Evolutionary conservation across 192 early-diverging fungal genomes (phyloP), one percentile per base, ranked within the genome.

Genomic region (Thoreauomyces humboldtii): DNA sequence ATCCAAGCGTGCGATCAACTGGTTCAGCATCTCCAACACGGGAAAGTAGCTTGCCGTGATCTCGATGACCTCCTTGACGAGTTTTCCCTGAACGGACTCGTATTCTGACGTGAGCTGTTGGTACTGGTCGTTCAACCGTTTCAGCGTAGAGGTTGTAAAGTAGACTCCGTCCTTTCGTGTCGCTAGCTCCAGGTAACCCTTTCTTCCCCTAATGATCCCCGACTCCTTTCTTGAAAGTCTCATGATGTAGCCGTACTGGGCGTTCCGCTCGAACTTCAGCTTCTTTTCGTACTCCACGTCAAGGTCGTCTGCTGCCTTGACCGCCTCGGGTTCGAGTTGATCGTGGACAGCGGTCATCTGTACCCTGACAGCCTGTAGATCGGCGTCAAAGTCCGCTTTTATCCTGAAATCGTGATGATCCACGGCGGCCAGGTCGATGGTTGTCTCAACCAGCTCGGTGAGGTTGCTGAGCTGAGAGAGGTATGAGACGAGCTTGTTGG

Each of bases 31-130:
- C 74, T 96, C 93, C 27, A 97, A 71, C 17, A 87, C 83, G 9
- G 90, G 84, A 65, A 89, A 88, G 71, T 96, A 96, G 21, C 87
- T 82, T 22, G 88, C 88, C 44, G 90, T 90, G 36, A 92, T 86
- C n/a, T 77, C 78, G 61, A 99, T 91, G 1, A 99, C 87, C 43
- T 97, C 90, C 67, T 88, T 91, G 14, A 90, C 93, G 6, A 99
- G 60, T 7, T 80, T 78, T 19, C 73, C 72, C 70, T 95, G 93
- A 33, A 81, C 73, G 32, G 77, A 73, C 21, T 81, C 77, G 65
- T 96, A 99, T 59, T 85, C 65, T 2, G 64, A 72, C 1, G 78
- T 71, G 0, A 87, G 65, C 9, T 91, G 84, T 2, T 63, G 73
- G 63, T 83, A 90, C 24, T 81, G 66, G 15, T 79, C 71, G 50